Conservation (phyloP, 805 yeast genomes). For the Komagataella mondaviorum region DNA sequence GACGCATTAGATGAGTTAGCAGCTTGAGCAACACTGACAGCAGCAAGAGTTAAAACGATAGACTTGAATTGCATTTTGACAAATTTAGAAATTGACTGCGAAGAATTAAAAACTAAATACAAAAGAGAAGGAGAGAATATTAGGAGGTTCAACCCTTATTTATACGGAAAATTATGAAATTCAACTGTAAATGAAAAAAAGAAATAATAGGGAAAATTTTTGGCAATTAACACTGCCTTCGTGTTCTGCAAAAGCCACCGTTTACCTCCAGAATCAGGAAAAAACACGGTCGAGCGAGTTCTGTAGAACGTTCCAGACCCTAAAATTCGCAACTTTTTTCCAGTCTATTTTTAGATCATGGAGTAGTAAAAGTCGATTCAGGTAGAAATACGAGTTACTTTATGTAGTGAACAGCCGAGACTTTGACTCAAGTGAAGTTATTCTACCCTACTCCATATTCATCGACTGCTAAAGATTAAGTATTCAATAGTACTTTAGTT, state of each 20-base stretch:
- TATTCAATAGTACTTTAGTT: neutral
- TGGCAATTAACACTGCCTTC: neutral
- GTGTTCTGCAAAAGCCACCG: neutral
- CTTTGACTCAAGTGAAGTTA: neutral
- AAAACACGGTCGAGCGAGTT: neutral
- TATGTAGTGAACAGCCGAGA: neutral
- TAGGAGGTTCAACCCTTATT: neutral
- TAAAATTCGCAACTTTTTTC: neutral
- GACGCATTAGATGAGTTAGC: conserved; percentile 33
- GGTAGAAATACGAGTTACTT: neutral
- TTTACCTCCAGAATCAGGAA: neutral
- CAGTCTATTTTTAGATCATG: neutral
- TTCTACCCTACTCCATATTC: neutral
- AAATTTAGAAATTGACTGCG: conserved; percentile 1
- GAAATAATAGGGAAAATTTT: neutral
- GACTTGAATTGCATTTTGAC: conserved; percentile 58
- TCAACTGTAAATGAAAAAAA: neutral
- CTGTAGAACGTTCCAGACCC: neutral
- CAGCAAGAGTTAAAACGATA: conserved; percentile 56
- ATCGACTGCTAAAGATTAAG: neutral
- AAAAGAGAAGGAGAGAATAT: neutral
- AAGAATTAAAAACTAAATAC: too few relatives aligned
- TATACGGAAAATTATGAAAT: neutral
- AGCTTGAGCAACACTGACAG: conserved; percentile 58
- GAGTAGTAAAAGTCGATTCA: neutral